These are phyloP conservation scores for Platismatia glauca DNA, from an alignment of 495 filamentous ascomycete genomes.

Conservation along the genomic window DNA sequence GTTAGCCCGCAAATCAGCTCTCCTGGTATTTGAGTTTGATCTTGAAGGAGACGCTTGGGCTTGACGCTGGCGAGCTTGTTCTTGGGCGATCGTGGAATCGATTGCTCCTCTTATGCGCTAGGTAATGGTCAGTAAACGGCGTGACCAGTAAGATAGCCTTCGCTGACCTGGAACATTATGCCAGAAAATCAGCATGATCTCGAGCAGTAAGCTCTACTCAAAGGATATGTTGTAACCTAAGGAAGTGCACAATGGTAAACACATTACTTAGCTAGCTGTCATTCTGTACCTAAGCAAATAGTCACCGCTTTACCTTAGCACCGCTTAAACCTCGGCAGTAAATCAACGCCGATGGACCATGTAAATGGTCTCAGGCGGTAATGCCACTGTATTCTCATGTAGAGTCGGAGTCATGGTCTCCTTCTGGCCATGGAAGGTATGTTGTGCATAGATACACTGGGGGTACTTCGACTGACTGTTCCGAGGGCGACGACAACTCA, in stretches of 20 bases:
- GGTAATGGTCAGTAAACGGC: constrained; percentile 14
- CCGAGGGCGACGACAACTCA: constrained; percentile 69
- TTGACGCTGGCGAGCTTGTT: constrained; percentile 68
- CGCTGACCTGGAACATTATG: constrained; percentile 43
- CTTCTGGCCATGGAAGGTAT: constrained; percentile 73
- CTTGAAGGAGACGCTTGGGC: constrained; percentile 40
- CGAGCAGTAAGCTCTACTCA: not conserved
- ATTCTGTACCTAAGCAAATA: too few species aligned
- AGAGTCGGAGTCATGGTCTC: constrained; percentile 54
- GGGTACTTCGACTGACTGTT: constrained; percentile 17
- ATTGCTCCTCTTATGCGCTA: constrained; percentile 81
- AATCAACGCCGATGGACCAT: too few species aligned
- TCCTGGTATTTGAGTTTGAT: constrained; percentile 39
- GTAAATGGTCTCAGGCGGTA: not conserved
- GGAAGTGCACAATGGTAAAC: not conserved
- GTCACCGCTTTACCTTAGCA: too few species aligned
- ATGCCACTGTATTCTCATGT: not conserved
- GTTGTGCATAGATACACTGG: constrained; percentile 6
- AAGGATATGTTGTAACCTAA: not conserved
- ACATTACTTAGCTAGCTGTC: not conserved
- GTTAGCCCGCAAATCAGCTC: constrained; percentile 40
- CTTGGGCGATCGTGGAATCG: constrained; percentile 78
- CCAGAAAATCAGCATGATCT: not conserved
- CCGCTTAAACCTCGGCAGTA: too few species aligned
- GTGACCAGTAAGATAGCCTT: constrained; percentile 3